Evolutionary conservation across 805 yeast species (phyloP), one percentile per base, ranked within the genome.

Genomic region (Kodamaea lidongshanica): DNA sequence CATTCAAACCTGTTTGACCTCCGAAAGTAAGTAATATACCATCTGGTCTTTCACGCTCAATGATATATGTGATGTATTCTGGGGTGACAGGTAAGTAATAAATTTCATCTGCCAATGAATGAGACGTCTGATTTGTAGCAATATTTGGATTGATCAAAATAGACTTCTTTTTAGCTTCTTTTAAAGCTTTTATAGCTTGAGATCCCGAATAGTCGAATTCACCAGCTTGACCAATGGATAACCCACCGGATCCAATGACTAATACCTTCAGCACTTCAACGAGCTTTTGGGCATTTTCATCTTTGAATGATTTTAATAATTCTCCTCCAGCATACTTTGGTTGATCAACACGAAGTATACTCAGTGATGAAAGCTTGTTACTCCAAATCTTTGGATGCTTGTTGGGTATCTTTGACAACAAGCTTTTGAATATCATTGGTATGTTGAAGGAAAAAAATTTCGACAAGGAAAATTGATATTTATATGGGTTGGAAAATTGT

Each of bases 181-280:
- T 83, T 51, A 88, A 66, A 8, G 97, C 97, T 61, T 88, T 88
- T 58, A 88, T 89, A 30, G 97, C 97, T 65, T 88, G 97, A 14
- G 96, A 88, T 35, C 97, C 95, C 33, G 94, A 81, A 59, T 89
- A 89, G 61, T 89, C 97, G 50, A 89, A 89, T 64, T 89, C 97
- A 50, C 97, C 97, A 30, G 97, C 97, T 64, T 89, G 97, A 38
- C 97, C 97, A 56, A 89, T 89, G 32, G 95, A 83, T 34, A 89
- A 69, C 31, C 97, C 98, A 51, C 98, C 98, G 6, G 97, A 89
- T 7, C 98, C 98, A 52, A 89, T 83, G 32, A 89, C 84, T 34
- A 89, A 71, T 6, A 92, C 97, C 49, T 83, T 83, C 40, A 77
- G 65, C 17, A 86, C 95, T 39, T 86, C 94, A 24, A 85, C 95